phyloP scores from a whole-genome alignment of 129 eudicot genomes.

The Scalesia atractyloides region DNA sequence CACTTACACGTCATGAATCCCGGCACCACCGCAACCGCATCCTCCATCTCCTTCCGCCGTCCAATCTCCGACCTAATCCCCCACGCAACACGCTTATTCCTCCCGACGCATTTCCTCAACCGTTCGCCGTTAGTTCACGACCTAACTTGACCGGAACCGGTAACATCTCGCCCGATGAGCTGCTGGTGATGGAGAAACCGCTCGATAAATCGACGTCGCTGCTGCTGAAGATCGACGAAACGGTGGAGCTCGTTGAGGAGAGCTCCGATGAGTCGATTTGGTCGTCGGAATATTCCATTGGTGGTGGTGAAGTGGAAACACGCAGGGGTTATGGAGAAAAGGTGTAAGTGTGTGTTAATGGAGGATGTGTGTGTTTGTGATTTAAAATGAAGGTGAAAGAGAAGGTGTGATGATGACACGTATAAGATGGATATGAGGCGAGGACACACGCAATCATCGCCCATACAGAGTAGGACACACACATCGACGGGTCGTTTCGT shows the following conservation, averaged over 20 bases:
- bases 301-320: conserved; percentile 1
- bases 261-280: conserved; percentile 28
- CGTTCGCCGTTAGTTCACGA: background rate
- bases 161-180: conserved; percentile 55
- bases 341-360: background rate
- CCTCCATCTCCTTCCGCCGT: conserved; percentile 68
- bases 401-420: conserved; percentile 41
- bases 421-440: conserved; percentile 22
- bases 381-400: conserved; percentile 1
- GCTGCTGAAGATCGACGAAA: conserved; percentile 36
- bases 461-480: conserved; percentile 29
- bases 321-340: background rate
- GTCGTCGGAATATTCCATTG: conserved; percentile 26
- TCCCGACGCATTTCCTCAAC: conserved; percentile 49
- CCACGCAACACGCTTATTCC: conserved; percentile 49
- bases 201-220: conserved; percentile 24
- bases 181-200: conserved; percentile 36
- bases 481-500: conserved; percentile 9
- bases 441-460: conserved; percentile 35
- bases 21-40: conserved; percentile 56
- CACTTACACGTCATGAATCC: conserved; percentile 55
- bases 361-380: background rate
- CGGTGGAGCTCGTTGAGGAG: conserved; percentile 33
- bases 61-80: conserved; percentile 59
- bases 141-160: conserved; percentile 19